These are phyloP conservation scores for Colletotrichum sp. DNA, from an alignment of 2,329 filamentous ascomycete genomes.

Conservation along the genomic window DNA sequence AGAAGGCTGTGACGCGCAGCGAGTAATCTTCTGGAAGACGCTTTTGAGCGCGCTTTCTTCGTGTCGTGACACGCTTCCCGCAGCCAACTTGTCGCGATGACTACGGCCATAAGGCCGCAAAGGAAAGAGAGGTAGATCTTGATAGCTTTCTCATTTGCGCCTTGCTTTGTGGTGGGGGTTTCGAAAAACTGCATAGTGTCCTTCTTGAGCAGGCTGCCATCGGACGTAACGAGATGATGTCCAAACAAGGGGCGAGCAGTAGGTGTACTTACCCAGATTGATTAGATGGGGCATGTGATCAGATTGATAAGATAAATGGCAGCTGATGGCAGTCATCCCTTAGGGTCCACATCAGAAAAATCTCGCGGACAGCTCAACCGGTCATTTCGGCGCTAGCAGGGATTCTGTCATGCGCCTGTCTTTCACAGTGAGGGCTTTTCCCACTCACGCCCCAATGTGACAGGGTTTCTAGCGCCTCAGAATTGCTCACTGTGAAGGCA, in stretches of 20 bases:
- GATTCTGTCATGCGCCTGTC: not conserved
- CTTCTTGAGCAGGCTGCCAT: not conserved
- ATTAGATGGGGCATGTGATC: not conserved
- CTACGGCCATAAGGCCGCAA: not conserved
- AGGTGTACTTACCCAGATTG: not conserved
- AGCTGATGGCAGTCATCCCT: not conserved
- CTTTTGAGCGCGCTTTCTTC: not conserved
- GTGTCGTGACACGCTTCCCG: not conserved
- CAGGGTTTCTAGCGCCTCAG: not conserved
- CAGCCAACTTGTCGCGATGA: not conserved
- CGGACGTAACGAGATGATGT: not conserved
- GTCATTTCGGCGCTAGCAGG: not conserved
- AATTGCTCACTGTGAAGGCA: not conserved
- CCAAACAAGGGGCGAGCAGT: not conserved
- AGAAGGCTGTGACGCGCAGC: too few relatives aligned
- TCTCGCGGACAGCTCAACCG: not conserved
- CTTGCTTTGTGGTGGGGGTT: not conserved
- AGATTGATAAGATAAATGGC: slow-evolving; percentile 10
- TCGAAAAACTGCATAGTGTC: not conserved
- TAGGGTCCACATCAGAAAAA: not conserved
- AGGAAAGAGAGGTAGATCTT: not conserved
- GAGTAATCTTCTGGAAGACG: too few relatives aligned
- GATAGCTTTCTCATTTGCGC: slow-evolving; percentile 3
- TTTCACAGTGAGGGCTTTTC: not conserved
- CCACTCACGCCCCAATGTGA: not conserved